Evolutionary conservation across 148 eudicot species (phyloP).

Genomic region (Diospyros kaki): DNA sequence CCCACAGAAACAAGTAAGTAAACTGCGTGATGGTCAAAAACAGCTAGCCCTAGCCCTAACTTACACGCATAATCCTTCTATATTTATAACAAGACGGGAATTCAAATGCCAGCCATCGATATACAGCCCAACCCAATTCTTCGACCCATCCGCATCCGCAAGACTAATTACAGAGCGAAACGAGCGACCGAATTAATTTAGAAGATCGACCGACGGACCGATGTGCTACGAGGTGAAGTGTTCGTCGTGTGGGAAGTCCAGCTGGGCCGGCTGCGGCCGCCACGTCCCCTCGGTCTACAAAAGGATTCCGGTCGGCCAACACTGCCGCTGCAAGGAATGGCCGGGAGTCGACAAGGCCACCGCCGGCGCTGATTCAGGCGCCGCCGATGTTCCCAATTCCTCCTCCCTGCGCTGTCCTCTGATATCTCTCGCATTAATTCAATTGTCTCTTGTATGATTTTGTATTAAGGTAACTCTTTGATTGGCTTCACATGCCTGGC

Average conservation of each 20-base stretch:
- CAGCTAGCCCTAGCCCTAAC: too few relatives aligned
- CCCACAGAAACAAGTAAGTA: too few relatives aligned
- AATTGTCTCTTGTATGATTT: not conserved
- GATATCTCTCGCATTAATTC: constrained; percentile 1
- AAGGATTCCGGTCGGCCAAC: constrained; percentile 39
- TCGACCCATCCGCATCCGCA: too few relatives aligned
- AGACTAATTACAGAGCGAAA: too few relatives aligned
- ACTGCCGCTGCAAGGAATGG: constrained; percentile 49
- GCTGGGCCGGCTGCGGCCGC: constrained; percentile 48
- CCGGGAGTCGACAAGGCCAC: constrained; percentile 28
- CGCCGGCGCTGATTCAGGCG: constrained; percentile 3
- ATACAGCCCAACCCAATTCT: too few relatives aligned
- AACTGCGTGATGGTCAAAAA: too few relatives aligned
- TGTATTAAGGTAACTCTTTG: not conserved
- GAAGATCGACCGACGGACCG: not conserved
- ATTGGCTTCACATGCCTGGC: too few relatives aligned
- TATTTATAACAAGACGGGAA: too few relatives aligned
- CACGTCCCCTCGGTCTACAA: constrained; percentile 45
- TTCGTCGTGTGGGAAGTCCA: constrained; percentile 36
- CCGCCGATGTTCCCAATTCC: not conserved
- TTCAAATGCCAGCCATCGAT: too few relatives aligned
- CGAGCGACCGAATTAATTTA: too few relatives aligned
- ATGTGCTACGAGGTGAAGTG: constrained; percentile 53
- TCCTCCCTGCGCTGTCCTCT: constrained; percentile 16
- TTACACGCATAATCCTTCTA: too few relatives aligned